A percentile compares a stretch with the other conserved stretches of the same genome.
phyloP scores from a whole-genome alignment of 805 yeast species.

The Saturnispora bothae region DNA sequence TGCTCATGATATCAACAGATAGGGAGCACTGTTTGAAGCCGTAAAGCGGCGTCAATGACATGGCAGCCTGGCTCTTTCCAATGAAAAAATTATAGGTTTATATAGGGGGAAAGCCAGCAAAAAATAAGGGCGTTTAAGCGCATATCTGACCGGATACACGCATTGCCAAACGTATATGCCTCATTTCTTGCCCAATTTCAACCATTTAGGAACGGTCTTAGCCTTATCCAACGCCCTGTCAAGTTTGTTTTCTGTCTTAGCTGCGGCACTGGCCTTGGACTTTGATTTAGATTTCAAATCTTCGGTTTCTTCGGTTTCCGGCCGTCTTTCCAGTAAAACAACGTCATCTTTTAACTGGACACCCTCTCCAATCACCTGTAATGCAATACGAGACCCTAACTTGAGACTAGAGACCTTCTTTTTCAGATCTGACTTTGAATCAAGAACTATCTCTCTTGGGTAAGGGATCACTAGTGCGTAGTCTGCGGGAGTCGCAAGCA shows the following conservation, averaged over 20 bases:
- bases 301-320: not conserved
- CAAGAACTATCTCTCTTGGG: conserved; percentile 2
- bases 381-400: conserved; percentile 2
- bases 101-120: no score
- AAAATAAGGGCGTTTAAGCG: no score
- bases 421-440: not conserved
- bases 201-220: conserved; percentile 4
- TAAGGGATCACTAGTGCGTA: conserved; percentile 1
- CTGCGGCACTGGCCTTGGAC: not conserved
- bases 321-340: not conserved
- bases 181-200: conserved; percentile 6
- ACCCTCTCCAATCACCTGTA: not conserved
- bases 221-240: not conserved
- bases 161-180: not conserved
- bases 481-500: not conserved
- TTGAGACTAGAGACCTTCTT: not conserved
- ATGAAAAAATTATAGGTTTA: no score
- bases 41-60: no score
- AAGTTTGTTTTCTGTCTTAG: not conserved
- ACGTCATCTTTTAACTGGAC: not conserved
- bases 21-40: no score
- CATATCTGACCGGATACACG: no score
- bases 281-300: not conserved
- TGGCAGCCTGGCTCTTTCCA: no score
- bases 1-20: no score